Evolutionary conservation across 306 rosid genomes (phyloP), one percentile per base, ranked within the genome.

Genomic region (Carpinus viminea): DNA sequence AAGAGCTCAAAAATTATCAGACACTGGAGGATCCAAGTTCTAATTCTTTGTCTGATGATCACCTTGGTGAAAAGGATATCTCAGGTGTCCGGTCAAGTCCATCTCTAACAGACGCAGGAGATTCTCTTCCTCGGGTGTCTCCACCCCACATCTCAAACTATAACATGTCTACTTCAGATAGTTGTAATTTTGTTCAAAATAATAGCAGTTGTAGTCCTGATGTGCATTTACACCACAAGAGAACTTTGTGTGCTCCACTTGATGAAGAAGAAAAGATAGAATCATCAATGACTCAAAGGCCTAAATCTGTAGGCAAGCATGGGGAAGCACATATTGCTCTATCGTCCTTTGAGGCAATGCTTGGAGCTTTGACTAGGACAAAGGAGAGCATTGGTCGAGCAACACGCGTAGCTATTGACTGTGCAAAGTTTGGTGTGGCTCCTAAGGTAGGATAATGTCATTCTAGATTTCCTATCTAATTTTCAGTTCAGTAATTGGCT

Each of bases 331-430:
- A 56, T 74, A 90, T 94, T 79, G 92, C 93, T 79, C 79, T 94
- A 82, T 50, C 86, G 52, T 92, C 94, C 74, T 94, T 94, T 46
- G 97, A 92, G 86, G 88, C 90, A 43, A 87, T 81, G 85, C 91
- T 94, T 85, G 93, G 92, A 78, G 86, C 91, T 21, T 83, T 94
- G 88, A 94, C 91, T 56, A 86, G 98, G 91, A 92, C 97, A 43
- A 94, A 94, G 87, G 98, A 94, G 78, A 87, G 97, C 87, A 94
- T 94, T 84, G 98, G 97, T 81, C 92, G 97, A 79, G 97, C 97
- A 31, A 94, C 98, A 72, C 95, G 93, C 47, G 86, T 88, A 61
- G 98, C 98, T 56, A 87, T 94, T 74, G 98, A 94, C 87, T 94
- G 97, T 87, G 97, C 93, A 34, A 92, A 92, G 85, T 85, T 90